Conservation (phyloP, 202 grass and related monocot species). For the Miscanthus sacchariflorus region DNA sequence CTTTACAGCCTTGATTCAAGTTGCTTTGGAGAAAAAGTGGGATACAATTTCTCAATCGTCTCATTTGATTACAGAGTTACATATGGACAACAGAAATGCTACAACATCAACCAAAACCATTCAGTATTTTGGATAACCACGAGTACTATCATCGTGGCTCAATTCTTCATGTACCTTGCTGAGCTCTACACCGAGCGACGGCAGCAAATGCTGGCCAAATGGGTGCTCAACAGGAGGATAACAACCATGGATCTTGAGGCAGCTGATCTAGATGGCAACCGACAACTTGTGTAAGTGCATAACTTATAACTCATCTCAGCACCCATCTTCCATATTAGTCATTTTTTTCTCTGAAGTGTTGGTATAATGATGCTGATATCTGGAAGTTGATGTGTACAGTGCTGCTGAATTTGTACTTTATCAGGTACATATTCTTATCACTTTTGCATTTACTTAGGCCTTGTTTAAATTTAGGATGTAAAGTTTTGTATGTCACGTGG, state of each 20-base stretch:
- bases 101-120: conserved; percentile 36
- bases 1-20: not conserved
- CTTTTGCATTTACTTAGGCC: no score
- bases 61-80: conserved; percentile 33
- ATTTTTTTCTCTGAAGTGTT: not conserved
- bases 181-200: conserved; percentile 74
- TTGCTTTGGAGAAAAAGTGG: not conserved
- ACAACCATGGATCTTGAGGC: conserved; percentile 88
- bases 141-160: conserved; percentile 79
- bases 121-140: conserved; percentile 84
- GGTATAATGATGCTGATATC: not conserved
- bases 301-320: not conserved
- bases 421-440: conserved; percentile 8
- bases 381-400: conserved; percentile 54
- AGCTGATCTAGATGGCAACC: conserved; percentile 84
- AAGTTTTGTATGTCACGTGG: no score
- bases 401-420: conserved; percentile 94
- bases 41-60: not conserved
- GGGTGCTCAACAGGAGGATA: conserved; percentile 81
- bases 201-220: conserved; percentile 87
- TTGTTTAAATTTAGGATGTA: no score
- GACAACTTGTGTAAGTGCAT: conserved; percentile 67
- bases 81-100: conserved; percentile 32
- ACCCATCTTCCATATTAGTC: conserved; percentile 16
- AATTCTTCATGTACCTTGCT: conserved; percentile 87